Evolutionary conservation across 257 asterid genomes (phyloP), one percentile per base, ranked within the genome.

Genomic region (Mitragyna speciosa): DNA sequence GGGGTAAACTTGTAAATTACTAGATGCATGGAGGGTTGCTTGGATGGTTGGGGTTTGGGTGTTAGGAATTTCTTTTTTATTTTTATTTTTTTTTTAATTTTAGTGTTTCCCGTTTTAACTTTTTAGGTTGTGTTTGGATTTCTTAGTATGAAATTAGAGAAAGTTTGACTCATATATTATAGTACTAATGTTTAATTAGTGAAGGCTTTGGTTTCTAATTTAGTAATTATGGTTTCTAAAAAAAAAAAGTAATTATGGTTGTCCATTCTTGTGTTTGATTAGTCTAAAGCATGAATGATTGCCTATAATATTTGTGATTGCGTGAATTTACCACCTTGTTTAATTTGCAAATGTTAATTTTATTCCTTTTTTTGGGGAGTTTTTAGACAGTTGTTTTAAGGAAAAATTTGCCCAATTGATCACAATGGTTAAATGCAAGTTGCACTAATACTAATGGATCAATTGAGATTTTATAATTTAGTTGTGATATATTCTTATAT

Each of bases 1-100:
- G n/a, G 12, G 63, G 24, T 48, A 49, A 43, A 51, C 20, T 20
- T 79, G 82, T 79, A 79, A 79, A 79, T 77, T 77, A 36, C 39
- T 36, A 36, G 24, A 31, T 14, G n/a, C n/a, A n/a, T n/a, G n/a
- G n/a, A n/a, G n/a, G n/a, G n/a, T n/a, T n/a, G n/a, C n/a, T n/a
- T n/a, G 26, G 0, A 19, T 77, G 41, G 12, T 30, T 14, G 6
- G 33, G 36, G 4, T 4, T 19, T 70, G 16, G 12, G 12, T 45
- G 47, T 58, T 17, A 45, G 63, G 63, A 28, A 0, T 64, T 65
- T 30, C 0, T 43, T 76, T 64, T 1, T 17, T 4, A 6, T 4
- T 54, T 58, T 33, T n/a, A n/a, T n/a, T n/a, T n/a, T 30, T 1
- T 43, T 76, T 64, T 1, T 17, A 4, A 6, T 4, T 54, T 58